These are phyloP conservation scores for Didymellaceae sp. DNA, from an alignment of 2,329 filamentous ascomycete species.

Conservation along the genomic window DNA sequence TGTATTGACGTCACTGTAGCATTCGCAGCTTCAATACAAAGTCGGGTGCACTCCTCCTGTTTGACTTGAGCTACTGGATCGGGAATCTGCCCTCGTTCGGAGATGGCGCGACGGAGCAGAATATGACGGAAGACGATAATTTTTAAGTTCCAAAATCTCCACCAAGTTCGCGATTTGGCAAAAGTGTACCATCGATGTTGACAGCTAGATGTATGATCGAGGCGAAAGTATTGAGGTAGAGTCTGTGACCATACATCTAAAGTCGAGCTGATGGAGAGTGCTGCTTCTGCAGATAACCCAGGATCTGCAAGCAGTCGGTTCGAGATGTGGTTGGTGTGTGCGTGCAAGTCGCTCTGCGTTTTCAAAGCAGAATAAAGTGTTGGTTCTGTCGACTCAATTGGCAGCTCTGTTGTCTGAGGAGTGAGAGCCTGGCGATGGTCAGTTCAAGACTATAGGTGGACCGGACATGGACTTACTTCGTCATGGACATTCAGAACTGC, in stretches of 20 bases:
- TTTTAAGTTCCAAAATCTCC: conserved; percentile 37
- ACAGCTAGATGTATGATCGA: conserved; percentile 11
- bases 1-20: conserved; percentile 32
- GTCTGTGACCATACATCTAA: conserved; percentile 29
- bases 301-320: conserved; percentile 34
- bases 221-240: conserved; percentile 28
- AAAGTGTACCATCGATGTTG: conserved; percentile 29
- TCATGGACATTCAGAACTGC: conserved; percentile 31
- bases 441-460: neutral
- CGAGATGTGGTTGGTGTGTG: conserved; percentile 33
- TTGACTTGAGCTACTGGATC: conserved; percentile 24
- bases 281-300: conserved; percentile 33
- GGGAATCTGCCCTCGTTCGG: conserved; percentile 28
- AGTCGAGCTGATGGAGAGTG: conserved; percentile 25
- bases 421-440: conserved; percentile 26
- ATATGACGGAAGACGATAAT: conserved; percentile 37
- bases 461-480: conserved; percentile 16
- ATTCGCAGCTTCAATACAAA: conserved; percentile 35
- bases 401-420: conserved; percentile 26
- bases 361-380: conserved; percentile 32
- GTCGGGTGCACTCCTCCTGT: conserved; percentile 31
- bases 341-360: conserved; percentile 31
- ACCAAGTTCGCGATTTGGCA: conserved; percentile 33
- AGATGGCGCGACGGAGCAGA: conserved; percentile 30
- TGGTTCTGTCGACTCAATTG: conserved; percentile 23